These are phyloP conservation scores for Alnus glutinosa DNA, from an alignment of 306 rosid genomes.

Conservation along the genomic window DNA sequence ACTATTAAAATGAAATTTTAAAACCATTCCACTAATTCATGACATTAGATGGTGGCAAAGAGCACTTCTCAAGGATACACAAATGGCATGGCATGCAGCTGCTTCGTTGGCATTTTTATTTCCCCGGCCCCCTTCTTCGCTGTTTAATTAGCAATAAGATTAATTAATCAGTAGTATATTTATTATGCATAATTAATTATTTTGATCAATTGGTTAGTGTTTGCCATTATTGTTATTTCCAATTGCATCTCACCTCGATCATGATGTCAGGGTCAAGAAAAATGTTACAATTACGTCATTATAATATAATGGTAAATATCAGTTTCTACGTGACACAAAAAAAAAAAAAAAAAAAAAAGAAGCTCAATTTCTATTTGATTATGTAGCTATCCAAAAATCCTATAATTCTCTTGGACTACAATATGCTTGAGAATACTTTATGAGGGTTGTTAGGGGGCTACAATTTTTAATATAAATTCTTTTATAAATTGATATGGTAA, in stretches of 20 bases:
- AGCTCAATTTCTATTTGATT: not conserved
- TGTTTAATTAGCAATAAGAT: not conserved
- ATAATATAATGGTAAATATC: too few relatives aligned
- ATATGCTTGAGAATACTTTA: too few relatives aligned
- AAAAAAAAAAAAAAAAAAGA: too few relatives aligned
- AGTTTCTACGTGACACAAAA: not conserved
- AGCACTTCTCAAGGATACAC: not conserved
- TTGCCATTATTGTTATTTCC: not conserved
- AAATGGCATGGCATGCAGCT: not conserved
- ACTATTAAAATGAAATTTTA: not conserved
- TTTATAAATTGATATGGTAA: too few relatives aligned
- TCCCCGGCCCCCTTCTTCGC: not conserved
- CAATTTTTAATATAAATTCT: too few relatives aligned
- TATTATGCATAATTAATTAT: not conserved
- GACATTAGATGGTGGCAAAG: not conserved
- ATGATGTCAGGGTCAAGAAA: not conserved
- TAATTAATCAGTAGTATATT: not conserved
- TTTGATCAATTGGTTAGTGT: not conserved
- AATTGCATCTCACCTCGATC: not conserved
- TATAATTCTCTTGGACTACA: not conserved
- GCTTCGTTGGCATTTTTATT: not conserved
- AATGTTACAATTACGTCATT: too few relatives aligned
- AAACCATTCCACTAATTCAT: not conserved
- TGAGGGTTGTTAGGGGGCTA: too few relatives aligned
- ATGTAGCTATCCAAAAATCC: not conserved